Evolutionary conservation across 2,329 filamentous ascomycete genomes (phyloP), one percentile per base, ranked within the genome.

Genomic region (Orbilia javanica): DNA sequence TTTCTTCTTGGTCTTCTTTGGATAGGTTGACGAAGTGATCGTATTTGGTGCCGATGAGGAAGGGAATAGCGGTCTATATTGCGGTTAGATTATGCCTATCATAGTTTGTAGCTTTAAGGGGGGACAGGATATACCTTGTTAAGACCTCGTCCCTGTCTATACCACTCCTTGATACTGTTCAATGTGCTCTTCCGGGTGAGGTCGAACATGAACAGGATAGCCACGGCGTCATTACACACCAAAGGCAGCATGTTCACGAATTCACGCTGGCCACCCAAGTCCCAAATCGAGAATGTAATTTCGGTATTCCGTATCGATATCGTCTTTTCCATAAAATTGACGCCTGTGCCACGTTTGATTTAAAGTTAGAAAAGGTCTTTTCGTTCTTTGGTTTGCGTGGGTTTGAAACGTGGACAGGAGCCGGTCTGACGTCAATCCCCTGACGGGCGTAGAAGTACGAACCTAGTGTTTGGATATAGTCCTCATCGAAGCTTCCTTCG

Each of bases 311-410:
- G 92, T 85, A 99, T 99, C 79, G 93, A 97, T 83, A 99, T 99
- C 39, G 96, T 99, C 88, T 99, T 99, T 85, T 99, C 96, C 96
- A 99, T 99, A 85, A 99, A 99, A 85, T 99, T 99, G 85, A 99
- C 96, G 81, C 96, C 90, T 91, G 81, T 55, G 11, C n/a, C 83
- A 29, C 65, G 34, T 57, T 53, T 18, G 5, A 25, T 15, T 22
- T 53, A 53, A 11, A 20, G 63, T 66, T 55, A 75, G 67, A 46
- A 25, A n/a, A n/a, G n/a, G n/a, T n/a, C n/a, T n/a, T n/a, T n/a
- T n/a, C n/a, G n/a, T 42, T 6, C 7, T 68, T 68, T 69, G 25
- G 3, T 50, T 57, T 31, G 52, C 52, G 31, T 60, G 29, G 27
- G 18, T 27, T 57, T 36, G 15, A 42, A 42, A 60, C 22, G 55